Base-by-base conservation (phyloP, 768 basidiomycete genomes). In the Cubamyces lactineus region DNA sequence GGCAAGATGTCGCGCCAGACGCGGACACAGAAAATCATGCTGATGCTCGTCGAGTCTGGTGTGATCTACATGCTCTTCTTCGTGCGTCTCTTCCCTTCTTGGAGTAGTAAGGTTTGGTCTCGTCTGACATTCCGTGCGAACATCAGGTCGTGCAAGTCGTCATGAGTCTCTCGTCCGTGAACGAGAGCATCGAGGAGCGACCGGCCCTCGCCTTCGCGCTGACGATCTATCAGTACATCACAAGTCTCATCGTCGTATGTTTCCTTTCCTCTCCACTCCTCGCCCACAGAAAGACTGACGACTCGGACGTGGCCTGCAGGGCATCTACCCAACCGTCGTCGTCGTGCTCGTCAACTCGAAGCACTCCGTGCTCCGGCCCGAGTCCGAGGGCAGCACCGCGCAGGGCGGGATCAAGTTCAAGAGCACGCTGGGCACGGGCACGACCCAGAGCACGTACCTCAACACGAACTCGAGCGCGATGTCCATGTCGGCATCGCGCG, bases 11-110 rank as follows among this genome's bases (percentile, higher is more conserved):
- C 57, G 17, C 38, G 40, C 7, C 66, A 58, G n/a, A 61, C 65
- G 13, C 66, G 60, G 6, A 61, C 54, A 5, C 61, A 67, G 47
- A 62, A 34, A 16, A 17, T 70, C 23, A 61, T 68, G 53, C 9
- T 66, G 7, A 57, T 70, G 8, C 61, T 70, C 56, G 40, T 70
- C 38, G 69, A 70, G 46, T 65, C 69, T 15, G 69, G 69, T 30
- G 21, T 70, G 3, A 26, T 68, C 0, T 70, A 70, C 54, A 62
- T 68, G 53, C 64, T 70, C 41, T 70, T 68, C 55, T 70, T 68
- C 53, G 69, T 70, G 42, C 26, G 69, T 43, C 16, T 40, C 5
- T 34, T 34, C 34, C 34, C 34, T 11, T 34, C 34, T 34, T 34
- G 5, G 5, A 34, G 34, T 9, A 34, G 34, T 34, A 34, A 34